Base-by-base conservation (phyloP, 495 filamentous ascomycete species). In the Elaphomyces granulatus region DNA sequence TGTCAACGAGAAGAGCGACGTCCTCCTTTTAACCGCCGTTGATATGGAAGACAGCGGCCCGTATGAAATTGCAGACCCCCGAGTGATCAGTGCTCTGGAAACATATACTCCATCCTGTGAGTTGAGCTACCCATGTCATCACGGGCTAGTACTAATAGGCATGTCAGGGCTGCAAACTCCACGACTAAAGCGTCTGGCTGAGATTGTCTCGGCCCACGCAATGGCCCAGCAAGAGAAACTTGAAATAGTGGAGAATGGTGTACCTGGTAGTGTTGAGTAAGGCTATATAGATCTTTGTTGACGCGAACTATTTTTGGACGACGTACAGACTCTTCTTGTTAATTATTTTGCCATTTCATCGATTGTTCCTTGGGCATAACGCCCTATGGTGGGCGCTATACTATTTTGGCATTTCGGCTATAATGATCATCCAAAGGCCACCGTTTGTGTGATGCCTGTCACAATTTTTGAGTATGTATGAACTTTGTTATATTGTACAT, bases 1-100 rank as follows among this genome's bases (percentile, higher is more conserved):
- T 35, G 92, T 99, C 32, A 96, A 87, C 1, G 92, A 99, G 66
- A 96, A 99, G 78, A 88, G 83, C 52, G 88, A 96, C 49, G 87
- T 95, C 14, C 75, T 99, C 31, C 74, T 96, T 23, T 68, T 99
- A 37, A 77, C 81, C 23, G 85, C 92, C 23, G 85, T 99, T 37
- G 92, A 99, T 56, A 94, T 96, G 90, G 92, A 99, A 42, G 92
- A 99, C 59, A 94, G 86, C 48, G 92, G 92, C n/a, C 92, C 90
- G 28, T 99, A 96, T 54, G 92, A 96, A 60, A 96, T 99, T 53
- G 88, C 92, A 15, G 92, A 96, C 55, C 92, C 92, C 16, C 75
- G 92, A 43, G 80, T 81, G 20, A 99, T 99, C 54, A 94, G 86
- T 1, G 92, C 92, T 20, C 56, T 99, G 50, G 92, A 99, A 66